Conservation (phyloP, 2,329 filamentous ascomycete species). For the Phaeosphaeriaceae sp. region DNA sequence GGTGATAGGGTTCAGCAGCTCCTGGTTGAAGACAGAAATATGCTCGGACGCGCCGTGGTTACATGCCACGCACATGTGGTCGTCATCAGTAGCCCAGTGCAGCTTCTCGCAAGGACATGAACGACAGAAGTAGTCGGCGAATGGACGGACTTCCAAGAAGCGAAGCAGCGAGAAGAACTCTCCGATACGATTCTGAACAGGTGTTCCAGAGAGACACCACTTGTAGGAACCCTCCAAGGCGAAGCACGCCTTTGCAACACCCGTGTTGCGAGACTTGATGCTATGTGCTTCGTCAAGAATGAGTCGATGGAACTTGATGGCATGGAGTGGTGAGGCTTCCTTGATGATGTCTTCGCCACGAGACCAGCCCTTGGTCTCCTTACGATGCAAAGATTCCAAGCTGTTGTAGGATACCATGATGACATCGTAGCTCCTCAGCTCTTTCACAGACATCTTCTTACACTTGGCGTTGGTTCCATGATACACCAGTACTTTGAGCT, state of each 20-base stretch:
- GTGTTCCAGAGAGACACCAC: constrained; percentile 95
- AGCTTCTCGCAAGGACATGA: constrained; percentile 79
- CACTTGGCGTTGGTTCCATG: constrained; percentile 86
- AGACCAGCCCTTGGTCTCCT: constrained; percentile 88
- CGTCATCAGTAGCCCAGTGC: constrained; percentile 80
- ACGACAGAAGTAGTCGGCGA: constrained; percentile 94
- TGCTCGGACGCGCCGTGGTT: constrained; percentile 69
- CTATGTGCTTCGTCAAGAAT: constrained; percentile 96
- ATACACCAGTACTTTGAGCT: constrained; percentile 87
- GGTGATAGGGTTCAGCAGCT: constrained; percentile 81
- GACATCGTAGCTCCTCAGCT: constrained; percentile 84
- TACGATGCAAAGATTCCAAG: constrained; percentile 89
- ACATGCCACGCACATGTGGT: constrained; percentile 75
- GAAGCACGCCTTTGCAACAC: constrained; percentile 94
- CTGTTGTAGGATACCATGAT: constrained; percentile 97
- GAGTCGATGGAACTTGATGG: constrained; percentile 85
- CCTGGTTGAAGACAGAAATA: constrained; percentile 90
- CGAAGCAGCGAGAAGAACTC: constrained; percentile 95
- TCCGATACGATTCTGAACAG: constrained; percentile 94
- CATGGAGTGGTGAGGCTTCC: constrained; percentile 77
- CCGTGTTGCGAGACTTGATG: constrained; percentile 88
- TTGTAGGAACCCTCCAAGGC: constrained; percentile 86
- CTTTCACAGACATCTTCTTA: constrained; percentile 76
- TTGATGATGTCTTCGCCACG: constrained; percentile 82
- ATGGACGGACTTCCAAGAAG: constrained; percentile 87